These are phyloP conservation scores for Teunomyces stri DNA, from an alignment of 805 yeast species.

Conservation along the genomic window DNA sequence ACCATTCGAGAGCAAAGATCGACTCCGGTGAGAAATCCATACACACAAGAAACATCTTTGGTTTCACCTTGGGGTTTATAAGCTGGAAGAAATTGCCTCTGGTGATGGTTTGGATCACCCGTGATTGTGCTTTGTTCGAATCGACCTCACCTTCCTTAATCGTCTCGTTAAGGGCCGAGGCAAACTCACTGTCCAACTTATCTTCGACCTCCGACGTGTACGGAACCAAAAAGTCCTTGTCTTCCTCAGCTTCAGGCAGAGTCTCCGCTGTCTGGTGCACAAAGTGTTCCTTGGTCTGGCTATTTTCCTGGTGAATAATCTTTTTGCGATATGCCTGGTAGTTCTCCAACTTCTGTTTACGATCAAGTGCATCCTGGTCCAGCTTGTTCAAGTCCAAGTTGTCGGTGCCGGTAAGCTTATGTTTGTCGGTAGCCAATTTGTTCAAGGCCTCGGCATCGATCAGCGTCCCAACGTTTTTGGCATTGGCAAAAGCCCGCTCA, in stretches of 20 bases:
- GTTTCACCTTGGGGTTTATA: conserved; percentile 41
- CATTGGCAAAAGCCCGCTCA: conserved; percentile 59
- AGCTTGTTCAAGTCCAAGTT: conserved; percentile 39
- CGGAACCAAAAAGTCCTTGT: conserved; percentile 47
- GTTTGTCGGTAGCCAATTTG: conserved; percentile 35
- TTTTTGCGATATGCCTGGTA: conserved; percentile 58
- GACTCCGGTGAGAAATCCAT: conserved; percentile 84
- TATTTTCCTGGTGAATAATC: conserved; percentile 52
- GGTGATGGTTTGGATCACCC: conserved; percentile 69
- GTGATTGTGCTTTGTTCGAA: conserved; percentile 48
- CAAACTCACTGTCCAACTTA: conserved; percentile 58
- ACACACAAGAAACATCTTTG: conserved; percentile 69
- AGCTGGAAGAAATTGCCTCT: conserved; percentile 63
- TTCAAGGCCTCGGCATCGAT: conserved; percentile 34
- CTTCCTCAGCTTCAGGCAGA: conserved; percentile 3
- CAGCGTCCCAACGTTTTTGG: conserved; percentile 40
- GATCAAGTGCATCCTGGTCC: conserved; percentile 48
- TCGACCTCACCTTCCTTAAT: conserved; percentile 56
- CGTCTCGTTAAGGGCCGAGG: conserved; percentile 50
- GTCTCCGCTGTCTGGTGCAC: not conserved
- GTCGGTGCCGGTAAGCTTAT: conserved; percentile 41
- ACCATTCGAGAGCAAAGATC: conserved; percentile 80
- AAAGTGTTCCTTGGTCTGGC: conserved; percentile 1
- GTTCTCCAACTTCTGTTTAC: conserved; percentile 53
- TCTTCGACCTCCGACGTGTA: conserved; percentile 69